Evolutionary conservation across 805 yeast genomes (phyloP), one percentile per base, ranked within the genome.

Genomic region (Naumovozyma castellii): DNA sequence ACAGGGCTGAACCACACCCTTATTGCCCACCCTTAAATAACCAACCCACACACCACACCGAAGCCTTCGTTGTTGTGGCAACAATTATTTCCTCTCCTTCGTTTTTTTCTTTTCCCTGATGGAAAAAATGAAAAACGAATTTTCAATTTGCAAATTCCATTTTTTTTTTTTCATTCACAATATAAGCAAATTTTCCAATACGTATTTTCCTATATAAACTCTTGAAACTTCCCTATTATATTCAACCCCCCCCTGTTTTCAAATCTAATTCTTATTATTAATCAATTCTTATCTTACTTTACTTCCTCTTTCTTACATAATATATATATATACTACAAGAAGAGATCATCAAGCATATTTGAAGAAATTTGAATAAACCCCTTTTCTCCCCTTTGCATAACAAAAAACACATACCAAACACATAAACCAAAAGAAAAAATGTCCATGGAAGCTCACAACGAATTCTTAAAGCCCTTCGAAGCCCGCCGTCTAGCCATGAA

Each of bases 401-500:
- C 27, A 22, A 6, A 22, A n/a, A n/a, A n/a, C n/a, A n/a, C n/a
- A n/a, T n/a, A n/a, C n/a, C 15, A 9, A 14, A 14, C 32, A 35
- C 10, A 18, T 25, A 32, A 27, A 32, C 15, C 14, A 27, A 38
- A 5, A 17, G 8, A 3, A 5, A 25, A 16, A 20, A 36, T 36
- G 38, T 35, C 35, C 16, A 15, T 44, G 16, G 44, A 45, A 32
- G 47, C 57, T 28, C 88, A 82, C 62, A 50, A 67, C 45, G 62
- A 66, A 39, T 82, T 82, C 64, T 67, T 81, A 52, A 58, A 57
- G 31, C 59, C 66, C 47, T 86, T 80, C 67, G 69, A 65, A 48
- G 74, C 69, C 18, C 83, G 79, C 60, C 80, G 92, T 68, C 80
- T 75, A 53, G 46, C 72, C 49, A 66, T 86, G 52, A 78, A 78